A percentile compares a stretch with the other conserved stretches of the same genome.
These are phyloP conservation scores for Solanum pinnatisectum DNA, from an alignment of 257 asterid species.

Conservation along the genomic window DNA sequence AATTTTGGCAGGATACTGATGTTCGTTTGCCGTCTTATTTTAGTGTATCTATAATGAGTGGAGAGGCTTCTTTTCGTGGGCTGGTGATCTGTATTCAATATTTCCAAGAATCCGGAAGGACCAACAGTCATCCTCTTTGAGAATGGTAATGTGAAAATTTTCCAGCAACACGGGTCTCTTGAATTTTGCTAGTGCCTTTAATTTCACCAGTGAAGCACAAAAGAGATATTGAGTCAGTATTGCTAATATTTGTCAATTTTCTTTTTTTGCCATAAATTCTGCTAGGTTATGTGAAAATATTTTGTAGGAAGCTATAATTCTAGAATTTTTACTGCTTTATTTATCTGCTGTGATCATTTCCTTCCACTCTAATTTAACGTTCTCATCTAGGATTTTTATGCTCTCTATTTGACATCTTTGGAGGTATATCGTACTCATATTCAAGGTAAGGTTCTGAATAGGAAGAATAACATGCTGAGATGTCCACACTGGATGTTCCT, in stretches of 20 bases:
- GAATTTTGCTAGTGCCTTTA: background rate
- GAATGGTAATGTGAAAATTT: conserved; percentile 34
- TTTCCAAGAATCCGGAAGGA: conserved; percentile 50
- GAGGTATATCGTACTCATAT: background rate
- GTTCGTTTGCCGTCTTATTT: conserved; percentile 1
- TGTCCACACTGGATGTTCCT: background rate
- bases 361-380: background rate
- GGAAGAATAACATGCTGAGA: background rate
- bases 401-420: background rate
- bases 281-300: background rate
- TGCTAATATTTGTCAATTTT: background rate
- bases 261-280: background rate
- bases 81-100: conserved; percentile 54
- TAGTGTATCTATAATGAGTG: conserved; percentile 84
- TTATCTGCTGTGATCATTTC: background rate
- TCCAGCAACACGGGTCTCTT: background rate
- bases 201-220: background rate
- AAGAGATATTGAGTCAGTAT: background rate
- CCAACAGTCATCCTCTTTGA: conserved; percentile 40
- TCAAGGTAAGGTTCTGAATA: background rate
- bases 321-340: background rate
- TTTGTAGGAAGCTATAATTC: background rate
- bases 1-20: background rate
- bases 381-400: background rate
- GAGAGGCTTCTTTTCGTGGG: conserved; percentile 74